These are phyloP conservation scores for Fusarium lateritium DNA, from an alignment of 2,329 filamentous ascomycete genomes.

Conservation along the genomic window DNA sequence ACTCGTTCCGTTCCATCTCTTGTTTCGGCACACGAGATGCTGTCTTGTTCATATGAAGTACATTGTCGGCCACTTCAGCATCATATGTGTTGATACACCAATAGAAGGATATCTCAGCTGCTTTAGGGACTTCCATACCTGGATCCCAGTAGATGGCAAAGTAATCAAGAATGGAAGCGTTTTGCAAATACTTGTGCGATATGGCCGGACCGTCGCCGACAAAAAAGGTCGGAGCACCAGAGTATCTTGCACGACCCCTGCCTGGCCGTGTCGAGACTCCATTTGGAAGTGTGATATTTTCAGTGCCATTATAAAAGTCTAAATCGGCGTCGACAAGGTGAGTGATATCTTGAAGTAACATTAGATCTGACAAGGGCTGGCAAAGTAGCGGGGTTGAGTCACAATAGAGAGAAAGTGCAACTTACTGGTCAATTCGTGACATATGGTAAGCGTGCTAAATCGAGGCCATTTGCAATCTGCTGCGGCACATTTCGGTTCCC, in stretches of 20 bases:
- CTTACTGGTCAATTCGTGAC: neutral
- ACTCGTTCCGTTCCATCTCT: no score
- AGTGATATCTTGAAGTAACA: neutral
- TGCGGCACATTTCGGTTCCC: conserved; percentile 3
- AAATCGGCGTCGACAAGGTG: conserved; percentile 7
- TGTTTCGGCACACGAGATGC: no score
- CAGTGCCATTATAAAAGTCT: conserved; percentile 1
- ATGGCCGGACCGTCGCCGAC: neutral
- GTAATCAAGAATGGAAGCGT: conserved; percentile 1
- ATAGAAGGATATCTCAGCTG: neutral
- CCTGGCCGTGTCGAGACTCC: neutral
- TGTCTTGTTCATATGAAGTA: conserved; percentile 1
- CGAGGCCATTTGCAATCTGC: conserved; percentile 9
- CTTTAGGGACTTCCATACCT: neutral
- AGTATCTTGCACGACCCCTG: neutral
- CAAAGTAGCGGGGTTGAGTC: no score
- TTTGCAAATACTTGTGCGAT: neutral
- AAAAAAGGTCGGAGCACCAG: conserved; percentile 3
- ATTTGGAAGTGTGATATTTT: conserved; percentile 11
- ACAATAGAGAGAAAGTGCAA: no score
- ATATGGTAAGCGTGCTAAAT: conserved; percentile 9
- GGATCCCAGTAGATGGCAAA: conserved; percentile 8
- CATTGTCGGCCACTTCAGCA: neutral
- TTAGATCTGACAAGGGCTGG: neutral
- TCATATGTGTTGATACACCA: conserved; percentile 7